These are phyloP conservation scores for Chamaecrista fasciculata DNA, from an alignment of 306 rosid species.

Conservation along the genomic window DNA sequence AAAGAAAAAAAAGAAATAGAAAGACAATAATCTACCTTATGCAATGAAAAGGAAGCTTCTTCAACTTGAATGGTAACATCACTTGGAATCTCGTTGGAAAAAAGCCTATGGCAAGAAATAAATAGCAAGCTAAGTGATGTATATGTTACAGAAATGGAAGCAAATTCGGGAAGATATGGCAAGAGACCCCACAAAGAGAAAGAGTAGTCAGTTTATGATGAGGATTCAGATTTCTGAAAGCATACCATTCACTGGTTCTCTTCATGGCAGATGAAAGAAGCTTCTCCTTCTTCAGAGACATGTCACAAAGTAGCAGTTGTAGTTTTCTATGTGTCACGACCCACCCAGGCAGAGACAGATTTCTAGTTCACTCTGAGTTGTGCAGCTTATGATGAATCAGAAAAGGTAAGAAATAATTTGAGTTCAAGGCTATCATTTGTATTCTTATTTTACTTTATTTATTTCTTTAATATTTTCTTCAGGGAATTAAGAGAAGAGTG, in stretches of 20 bases:
- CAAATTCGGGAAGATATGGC: neutral
- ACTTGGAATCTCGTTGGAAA: conserved; percentile 95
- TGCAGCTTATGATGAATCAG: neutral
- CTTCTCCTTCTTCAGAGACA: conserved; percentile 62
- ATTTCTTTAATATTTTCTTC: neutral
- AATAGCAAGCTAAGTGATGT: conserved; percentile 1
- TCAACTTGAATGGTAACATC: conserved; percentile 75
- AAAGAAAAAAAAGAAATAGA: too few species aligned
- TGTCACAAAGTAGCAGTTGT: conserved; percentile 42
- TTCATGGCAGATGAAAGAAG: conserved; percentile 81
- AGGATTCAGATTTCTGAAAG: conserved; percentile 23
- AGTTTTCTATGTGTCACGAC: conserved; percentile 45
- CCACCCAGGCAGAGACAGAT: conserved; percentile 54
- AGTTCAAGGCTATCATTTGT: neutral
- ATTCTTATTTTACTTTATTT: too few species aligned
- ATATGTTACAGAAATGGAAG: conserved; percentile 18
- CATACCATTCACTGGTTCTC: conserved; percentile 95
- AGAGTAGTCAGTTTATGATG: neutral
- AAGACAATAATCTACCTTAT: conserved; percentile 54
- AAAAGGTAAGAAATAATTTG: neutral
- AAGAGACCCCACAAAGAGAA: neutral
- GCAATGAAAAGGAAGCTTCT: conserved; percentile 76
- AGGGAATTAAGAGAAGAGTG: neutral
- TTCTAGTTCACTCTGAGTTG: conserved; percentile 31
- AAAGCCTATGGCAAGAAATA: conserved; percentile 62